phyloP scores from a whole-genome alignment of 192 early-diverging fungal genomes.

The Diversispora eburnea region DNA sequence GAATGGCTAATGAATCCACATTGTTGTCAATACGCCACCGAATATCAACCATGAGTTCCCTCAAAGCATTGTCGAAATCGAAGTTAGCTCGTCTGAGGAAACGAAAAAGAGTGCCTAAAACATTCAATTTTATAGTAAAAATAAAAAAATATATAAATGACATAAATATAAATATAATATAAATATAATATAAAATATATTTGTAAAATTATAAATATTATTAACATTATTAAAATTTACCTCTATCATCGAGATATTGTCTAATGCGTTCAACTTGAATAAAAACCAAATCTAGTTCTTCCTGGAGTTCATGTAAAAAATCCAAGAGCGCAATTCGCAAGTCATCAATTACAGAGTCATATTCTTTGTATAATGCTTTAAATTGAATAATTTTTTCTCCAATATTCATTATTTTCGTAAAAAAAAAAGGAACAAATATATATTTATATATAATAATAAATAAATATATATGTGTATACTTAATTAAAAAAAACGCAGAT shows the following conservation, averaged over 20 bases:
- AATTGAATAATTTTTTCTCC: conserved; percentile 20
- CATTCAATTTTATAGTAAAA: no score
- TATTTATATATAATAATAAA: neutral
- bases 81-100: conserved; percentile 35
- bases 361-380: conserved; percentile 16
- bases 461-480: conserved; percentile 3
- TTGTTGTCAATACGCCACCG: conserved; percentile 37
- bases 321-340: conserved; percentile 5
- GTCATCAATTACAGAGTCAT: conserved; percentile 19
- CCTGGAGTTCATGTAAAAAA: conserved; percentile 1
- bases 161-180: neutral
- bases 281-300: conserved; percentile 13
- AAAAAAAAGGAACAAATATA: neutral
- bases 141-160: no score
- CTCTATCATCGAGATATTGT: conserved; percentile 21
- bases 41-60: conserved; percentile 32
- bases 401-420: conserved; percentile 14
- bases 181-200: neutral
- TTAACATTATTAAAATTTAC: neutral
- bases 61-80: conserved; percentile 25
- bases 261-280: conserved; percentile 29
- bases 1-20: conserved; percentile 26
- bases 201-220: neutral
- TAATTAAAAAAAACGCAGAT: neutral
- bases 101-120: conserved; percentile 45